phyloP scores from a whole-genome alignment of 2,329 filamentous ascomycete genomes.

The Trichocomaceae sp. region DNA sequence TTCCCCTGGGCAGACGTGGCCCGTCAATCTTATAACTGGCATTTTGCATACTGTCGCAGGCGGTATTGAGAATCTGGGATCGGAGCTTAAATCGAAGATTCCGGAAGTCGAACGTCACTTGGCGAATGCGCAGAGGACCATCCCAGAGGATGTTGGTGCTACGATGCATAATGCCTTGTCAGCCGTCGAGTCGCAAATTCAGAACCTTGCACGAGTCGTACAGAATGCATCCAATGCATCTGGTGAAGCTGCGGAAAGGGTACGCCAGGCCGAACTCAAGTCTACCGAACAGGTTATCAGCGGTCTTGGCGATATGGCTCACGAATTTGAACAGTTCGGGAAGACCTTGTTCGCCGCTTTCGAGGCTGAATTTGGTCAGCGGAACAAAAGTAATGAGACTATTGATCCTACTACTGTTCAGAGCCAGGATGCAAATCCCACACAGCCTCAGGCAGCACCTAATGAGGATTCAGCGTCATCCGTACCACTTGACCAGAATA shows the following conservation, averaged over 20 bases:
- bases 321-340: constrained; percentile 36
- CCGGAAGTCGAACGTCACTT: constrained; percentile 35
- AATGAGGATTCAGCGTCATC: background rate
- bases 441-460: background rate
- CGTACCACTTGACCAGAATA: background rate
- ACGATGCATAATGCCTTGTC: constrained; percentile 31
- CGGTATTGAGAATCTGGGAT: constrained; percentile 30
- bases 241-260: constrained; percentile 30
- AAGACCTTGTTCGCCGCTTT: constrained; percentile 33
- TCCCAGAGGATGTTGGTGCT: constrained; percentile 32
- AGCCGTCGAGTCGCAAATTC: constrained; percentile 33
- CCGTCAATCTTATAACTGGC: constrained; percentile 27
- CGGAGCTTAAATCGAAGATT: constrained; percentile 30
- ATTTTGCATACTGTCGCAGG: constrained; percentile 29
- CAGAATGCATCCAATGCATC: constrained; percentile 32
- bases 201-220: constrained; percentile 29
- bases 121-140: constrained; percentile 26
- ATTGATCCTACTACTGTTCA: background rate
- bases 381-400: constrained; percentile 9
- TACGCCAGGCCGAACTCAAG: constrained; percentile 30
- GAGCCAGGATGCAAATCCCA: background rate
- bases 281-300: constrained; percentile 32
- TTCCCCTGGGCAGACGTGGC: constrained; percentile 18
- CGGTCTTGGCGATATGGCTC: constrained; percentile 34
- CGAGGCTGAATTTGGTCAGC: constrained; percentile 28